A percentile compares a stretch with the other conserved stretches of the same genome.
phyloP scores from a whole-genome alignment of 1,284 basidiomycete genomes.

The Calocybe gambosa region DNA sequence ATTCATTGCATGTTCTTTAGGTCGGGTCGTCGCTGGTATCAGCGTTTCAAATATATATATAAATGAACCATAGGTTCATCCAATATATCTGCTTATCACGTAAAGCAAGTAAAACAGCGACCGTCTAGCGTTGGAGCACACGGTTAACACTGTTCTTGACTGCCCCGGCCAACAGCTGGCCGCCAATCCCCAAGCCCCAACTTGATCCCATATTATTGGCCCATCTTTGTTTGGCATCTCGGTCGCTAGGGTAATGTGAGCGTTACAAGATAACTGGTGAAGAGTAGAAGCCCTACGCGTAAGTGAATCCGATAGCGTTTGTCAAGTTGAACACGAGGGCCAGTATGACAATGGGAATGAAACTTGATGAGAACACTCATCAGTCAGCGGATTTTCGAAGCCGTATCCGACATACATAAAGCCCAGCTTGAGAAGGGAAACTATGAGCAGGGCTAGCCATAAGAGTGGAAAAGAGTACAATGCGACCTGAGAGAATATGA shows the following conservation, averaged over 20 bases:
- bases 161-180: slow-evolving; percentile 71
- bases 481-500: slow-evolving; percentile 52
- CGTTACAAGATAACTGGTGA: slow-evolving; percentile 1
- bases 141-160: slow-evolving; percentile 78
- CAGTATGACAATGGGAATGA: slow-evolving; percentile 82
- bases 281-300: slow-evolving; percentile 52
- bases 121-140: slow-evolving; percentile 47
- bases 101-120: slow-evolving; percentile 1
- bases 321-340: slow-evolving; percentile 90
- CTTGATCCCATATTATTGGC: slow-evolving; percentile 60
- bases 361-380: slow-evolving; percentile 51
- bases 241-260: slow-evolving; percentile 50
- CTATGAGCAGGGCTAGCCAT: slow-evolving; percentile 81
- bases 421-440: slow-evolving; percentile 84
- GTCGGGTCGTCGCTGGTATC: slow-evolving; percentile 1
- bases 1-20: background rate
- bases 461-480: slow-evolving; percentile 86
- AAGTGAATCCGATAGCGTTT: slow-evolving; percentile 90
- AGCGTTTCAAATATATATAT: background rate
- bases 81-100: background rate
- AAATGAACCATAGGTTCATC: slow-evolving; percentile 10
- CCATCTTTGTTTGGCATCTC: slow-evolving; percentile 84
- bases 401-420: slow-evolving; percentile 56
- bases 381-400: slow-evolving; percentile 5
- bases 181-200: slow-evolving; percentile 73